Percentiles rank a stretch among this genome's conserved stretches.
Evolutionary conservation across 1,139 yeast species (phyloP).

Genomic region (Blastobotrys illinoisensis): DNA sequence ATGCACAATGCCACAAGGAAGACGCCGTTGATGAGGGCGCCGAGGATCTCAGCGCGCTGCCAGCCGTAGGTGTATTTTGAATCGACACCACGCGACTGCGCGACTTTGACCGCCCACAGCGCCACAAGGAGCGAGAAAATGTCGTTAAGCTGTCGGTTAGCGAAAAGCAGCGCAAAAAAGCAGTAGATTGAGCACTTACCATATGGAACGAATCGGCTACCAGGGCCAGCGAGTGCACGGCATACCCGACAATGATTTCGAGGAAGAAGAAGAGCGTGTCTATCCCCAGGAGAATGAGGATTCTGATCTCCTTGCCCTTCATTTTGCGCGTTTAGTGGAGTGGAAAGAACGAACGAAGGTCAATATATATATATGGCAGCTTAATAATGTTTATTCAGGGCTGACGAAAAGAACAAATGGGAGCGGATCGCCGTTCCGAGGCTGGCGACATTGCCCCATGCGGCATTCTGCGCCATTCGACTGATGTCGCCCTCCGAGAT

Average conservation of each 20-base stretch:
- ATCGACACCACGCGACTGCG: slow-evolving; percentile 77
- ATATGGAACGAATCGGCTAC: slow-evolving; percentile 97
- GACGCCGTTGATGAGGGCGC: slow-evolving; percentile 93
- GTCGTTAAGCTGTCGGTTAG: slow-evolving; percentile 56
- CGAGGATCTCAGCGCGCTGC: slow-evolving; percentile 94
- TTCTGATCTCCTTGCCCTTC: slow-evolving; percentile 64
- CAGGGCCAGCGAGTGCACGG: slow-evolving; percentile 86
- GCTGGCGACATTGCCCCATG: neutral
- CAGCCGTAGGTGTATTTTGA: slow-evolving; percentile 90
- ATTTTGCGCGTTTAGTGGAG: slow-evolving; percentile 12
- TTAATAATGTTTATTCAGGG: neutral
- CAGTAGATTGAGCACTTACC: slow-evolving; percentile 31
- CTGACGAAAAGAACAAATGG: neutral
- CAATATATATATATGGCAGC: neutral
- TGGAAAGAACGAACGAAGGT: neutral
- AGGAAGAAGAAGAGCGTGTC: slow-evolving; percentile 81
- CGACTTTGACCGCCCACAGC: slow-evolving; percentile 91
- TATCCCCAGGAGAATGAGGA: slow-evolving; percentile 61
- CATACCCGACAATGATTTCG: slow-evolving; percentile 70
- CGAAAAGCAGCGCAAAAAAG: neutral
- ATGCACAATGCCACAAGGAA: slow-evolving; percentile 87
- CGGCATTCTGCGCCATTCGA: neutral
- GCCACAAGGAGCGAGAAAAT: slow-evolving; percentile 86
- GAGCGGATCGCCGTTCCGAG: neutral
- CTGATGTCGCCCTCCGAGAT: neutral